Evolutionary conservation across 2,329 filamentous ascomycete genomes (phyloP).

Genomic region (Westerdykella ornata): DNA sequence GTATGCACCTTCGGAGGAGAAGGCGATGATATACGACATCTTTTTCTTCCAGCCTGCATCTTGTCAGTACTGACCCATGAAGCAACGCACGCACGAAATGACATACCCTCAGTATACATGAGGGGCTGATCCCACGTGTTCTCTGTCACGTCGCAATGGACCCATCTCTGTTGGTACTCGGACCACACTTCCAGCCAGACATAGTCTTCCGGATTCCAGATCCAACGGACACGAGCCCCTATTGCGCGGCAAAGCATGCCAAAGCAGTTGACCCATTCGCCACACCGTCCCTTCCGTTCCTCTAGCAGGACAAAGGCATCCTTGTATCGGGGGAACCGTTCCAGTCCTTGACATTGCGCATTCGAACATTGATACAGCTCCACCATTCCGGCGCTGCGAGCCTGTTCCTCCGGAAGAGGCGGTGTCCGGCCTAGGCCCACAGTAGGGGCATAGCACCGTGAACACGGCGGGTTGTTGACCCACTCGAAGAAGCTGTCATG

Average conservation of each 20-base stretch:
- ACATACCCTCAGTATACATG: conserved; percentile 74
- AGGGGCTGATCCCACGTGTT: conserved; percentile 92
- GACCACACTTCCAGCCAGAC: conserved; percentile 98
- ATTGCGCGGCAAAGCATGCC: conserved; percentile 95
- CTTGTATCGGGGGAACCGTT: conserved; percentile 88
- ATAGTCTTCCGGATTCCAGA: conserved; percentile 97
- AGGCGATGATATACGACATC: conserved; percentile 94
- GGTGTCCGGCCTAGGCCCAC: conserved; percentile 75
- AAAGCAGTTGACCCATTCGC: conserved; percentile 98
- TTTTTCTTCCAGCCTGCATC: conserved; percentile 77
- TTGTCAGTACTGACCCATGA: conserved; percentile 12
- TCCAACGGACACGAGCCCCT: conserved; percentile 86
- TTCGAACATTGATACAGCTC: conserved; percentile 86
- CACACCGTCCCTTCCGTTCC: conserved; percentile 75
- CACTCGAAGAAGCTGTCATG: conserved; percentile 91
- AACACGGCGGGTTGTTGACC: conserved; percentile 91
- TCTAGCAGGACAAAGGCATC: conserved; percentile 91
- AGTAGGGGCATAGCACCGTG: conserved; percentile 73
- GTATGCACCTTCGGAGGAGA: conserved; percentile 76
- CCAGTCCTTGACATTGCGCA: conserved; percentile 65
- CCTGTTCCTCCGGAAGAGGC: conserved; percentile 81
- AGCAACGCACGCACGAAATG: conserved; percentile 1
- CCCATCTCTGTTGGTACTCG: conserved; percentile 84
- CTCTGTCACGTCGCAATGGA: conserved; percentile 94
- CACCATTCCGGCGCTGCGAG: conserved; percentile 77